phyloP scores from a whole-genome alignment of 2,329 filamentous ascomycete genomes.

The Emergomyces africanus region DNA sequence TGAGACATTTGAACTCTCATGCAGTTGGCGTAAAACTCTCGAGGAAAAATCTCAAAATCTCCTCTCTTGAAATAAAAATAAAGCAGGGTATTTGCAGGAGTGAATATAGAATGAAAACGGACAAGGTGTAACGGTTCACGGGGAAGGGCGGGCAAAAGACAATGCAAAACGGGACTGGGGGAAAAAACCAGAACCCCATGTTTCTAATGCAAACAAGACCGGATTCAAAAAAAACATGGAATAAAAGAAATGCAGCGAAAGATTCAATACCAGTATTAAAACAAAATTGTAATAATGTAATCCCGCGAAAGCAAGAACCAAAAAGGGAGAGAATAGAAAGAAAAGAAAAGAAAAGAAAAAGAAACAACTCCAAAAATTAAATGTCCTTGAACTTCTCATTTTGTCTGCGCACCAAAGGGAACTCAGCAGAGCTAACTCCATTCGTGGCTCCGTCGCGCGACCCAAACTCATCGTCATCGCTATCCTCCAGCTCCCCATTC shows the following conservation, averaged over 20 bases:
- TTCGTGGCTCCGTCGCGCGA: background rate
- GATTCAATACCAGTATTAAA: background rate
- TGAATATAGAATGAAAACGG: background rate
- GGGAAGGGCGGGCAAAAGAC: background rate
- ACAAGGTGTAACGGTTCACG: background rate
- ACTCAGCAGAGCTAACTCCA: background rate
- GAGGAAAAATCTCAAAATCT: background rate
- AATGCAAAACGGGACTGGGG: background rate
- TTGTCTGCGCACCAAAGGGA: background rate
- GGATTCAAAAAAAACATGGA: too few species aligned
- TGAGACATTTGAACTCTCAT: too few species aligned
- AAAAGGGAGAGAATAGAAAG: background rate
- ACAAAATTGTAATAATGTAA: background rate
- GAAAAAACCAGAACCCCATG: background rate
- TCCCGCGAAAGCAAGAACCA: background rate
- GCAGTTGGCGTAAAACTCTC: background rate
- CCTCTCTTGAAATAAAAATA: background rate
- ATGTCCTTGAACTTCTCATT: background rate
- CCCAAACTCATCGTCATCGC: background rate
- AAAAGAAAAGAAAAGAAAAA: too few species aligned
- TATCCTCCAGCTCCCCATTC: background rate
- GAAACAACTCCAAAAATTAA: background rate
- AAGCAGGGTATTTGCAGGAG: too few species aligned
- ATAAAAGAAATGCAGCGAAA: background rate
- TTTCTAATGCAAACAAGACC: background rate